phyloP scores from a whole-genome alignment of 306 rosid genomes.

The Arachis hypogaea region DNA sequence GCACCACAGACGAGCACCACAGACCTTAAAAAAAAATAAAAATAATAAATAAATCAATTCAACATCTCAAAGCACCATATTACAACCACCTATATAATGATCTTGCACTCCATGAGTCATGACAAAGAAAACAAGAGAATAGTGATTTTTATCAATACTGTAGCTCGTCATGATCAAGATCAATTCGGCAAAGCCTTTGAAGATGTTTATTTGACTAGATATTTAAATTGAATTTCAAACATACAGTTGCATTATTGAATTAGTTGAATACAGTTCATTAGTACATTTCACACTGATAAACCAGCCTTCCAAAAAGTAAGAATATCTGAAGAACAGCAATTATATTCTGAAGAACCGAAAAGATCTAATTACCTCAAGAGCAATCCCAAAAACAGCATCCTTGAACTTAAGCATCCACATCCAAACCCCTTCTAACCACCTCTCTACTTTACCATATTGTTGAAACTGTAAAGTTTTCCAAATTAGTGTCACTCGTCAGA shows the following conservation, averaged over 20 bases:
- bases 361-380: conserved; percentile 69
- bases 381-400: conserved; percentile 76
- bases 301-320: conserved; percentile 8
- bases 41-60: background rate
- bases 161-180: conserved; percentile 3
- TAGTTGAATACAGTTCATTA: conserved; percentile 5
- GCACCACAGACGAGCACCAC: conserved; percentile 19
- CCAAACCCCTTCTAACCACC: conserved; percentile 99
- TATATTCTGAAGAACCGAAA: conserved; percentile 15
- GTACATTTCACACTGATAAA: background rate
- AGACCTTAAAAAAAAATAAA: background rate
- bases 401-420: conserved; percentile 84
- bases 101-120: background rate
- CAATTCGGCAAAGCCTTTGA: conserved; percentile 17
- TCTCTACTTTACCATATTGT: conserved; percentile 82
- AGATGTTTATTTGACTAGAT: conserved; percentile 31
- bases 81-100: background rate
- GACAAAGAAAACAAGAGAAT: conserved; percentile 5
- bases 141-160: conserved; percentile 11
- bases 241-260: background rate
- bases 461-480: conserved; percentile 61
- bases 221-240: conserved; percentile 10
- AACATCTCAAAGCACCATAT: conserved; percentile 20
- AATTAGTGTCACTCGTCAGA: conserved; percentile 38
- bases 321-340: conserved; percentile 9